Base-by-base conservation (phyloP, 202 grass and related monocot species). In the Saccharum hybrid region DNA sequence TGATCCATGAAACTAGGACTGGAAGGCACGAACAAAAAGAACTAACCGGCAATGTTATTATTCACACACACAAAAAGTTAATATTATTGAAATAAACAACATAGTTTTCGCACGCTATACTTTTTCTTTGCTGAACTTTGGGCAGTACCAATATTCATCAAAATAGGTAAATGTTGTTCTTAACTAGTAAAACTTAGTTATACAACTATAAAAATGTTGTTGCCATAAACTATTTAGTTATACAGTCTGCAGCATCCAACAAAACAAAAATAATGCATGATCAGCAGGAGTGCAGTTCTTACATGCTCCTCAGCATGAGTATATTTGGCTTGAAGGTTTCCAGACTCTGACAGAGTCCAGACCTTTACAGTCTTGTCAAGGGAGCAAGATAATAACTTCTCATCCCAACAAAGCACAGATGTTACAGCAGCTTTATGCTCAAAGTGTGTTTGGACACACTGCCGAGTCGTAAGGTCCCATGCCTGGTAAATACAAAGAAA, bases 231-330 rank as follows among this genome's bases (percentile, higher is more conserved):
- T 56, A 46, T 63, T 81, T 57, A 49, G 22, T 10, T 54, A 72
- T n/a, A 72, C 11, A 10, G 48, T 82, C 59, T 64, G 16, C 4
- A 60, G 8, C 28, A 67, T 63, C 52, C 14, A 63, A 72, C 19
- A 34, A 41, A 16, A 16, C 11, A 71, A 72, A 66, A 60, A 57
- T 13, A 63, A 77, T 3, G 9, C 30, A 51, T 51, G 40, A 80
- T 1, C 75, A 67, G 48, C 23, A 36, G 39, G 14, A 52, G 3
- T 67, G 31, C 3, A 34, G 43, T 69, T 63, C 81, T 85, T 77
- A 91, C 89, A 77, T 94, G 81, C 14, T 94, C 86, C 80, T 94
- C 89, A n/a, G 71, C 40, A 56, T 91, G 78, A 62, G 86, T 89
- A 73, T 91, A 66, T 59, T 76, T 79, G 33, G 64, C 81, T 89